Evolutionary conservation across 2,329 filamentous ascomycete genomes (phyloP), one percentile per base, ranked within the genome.

Genomic region (Cercospora nicotianae): DNA sequence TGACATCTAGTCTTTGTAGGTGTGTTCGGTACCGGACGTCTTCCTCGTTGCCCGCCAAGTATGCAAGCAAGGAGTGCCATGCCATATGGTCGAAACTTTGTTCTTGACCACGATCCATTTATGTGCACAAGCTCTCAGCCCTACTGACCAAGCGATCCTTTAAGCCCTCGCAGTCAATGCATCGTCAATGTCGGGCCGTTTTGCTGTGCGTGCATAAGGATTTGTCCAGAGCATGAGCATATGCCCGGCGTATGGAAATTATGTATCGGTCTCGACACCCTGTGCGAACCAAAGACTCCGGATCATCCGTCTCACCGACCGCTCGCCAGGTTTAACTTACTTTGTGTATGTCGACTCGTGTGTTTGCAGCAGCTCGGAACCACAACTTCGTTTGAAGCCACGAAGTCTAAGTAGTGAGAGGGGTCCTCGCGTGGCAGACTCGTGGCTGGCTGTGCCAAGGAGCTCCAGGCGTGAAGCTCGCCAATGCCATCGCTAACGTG

Each of bases 391-490:
- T 18, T 7, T 8, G 10, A 36, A 59, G 28, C 55, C 55, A 36
- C 31, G 30, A 33, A 36, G 55, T 59, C 30, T 33, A 33, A 36
- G 55, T 59, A 36, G 55, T 30, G 30, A 59, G 55, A 36, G 55
- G 31, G 55, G 18, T 23, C 28, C n/a, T 36, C 55, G 55, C 18
- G 31, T 59, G 55, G 31, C 18, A 36, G 55, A 59, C n/a, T 59
- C 55, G 55, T 36, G 55, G 55, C 55, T 59, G 28, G 55, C 55
- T 59, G 30, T 23, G 55, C 55, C 55, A 59, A 59, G 55, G 55
- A 59, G 55, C 13, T 1, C 18, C 48, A 28, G 55, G 30, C 55
- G 18, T 5, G 16, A 7, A 59, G 30, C 18, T 59, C 16, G 1
- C 30, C 48, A 55, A 16, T 16, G 23, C 23, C 23, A 28, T 55